Evolutionary conservation across 2,329 filamentous ascomycete species (phyloP).

Genomic region (Curvularia hawaiiensis): DNA sequence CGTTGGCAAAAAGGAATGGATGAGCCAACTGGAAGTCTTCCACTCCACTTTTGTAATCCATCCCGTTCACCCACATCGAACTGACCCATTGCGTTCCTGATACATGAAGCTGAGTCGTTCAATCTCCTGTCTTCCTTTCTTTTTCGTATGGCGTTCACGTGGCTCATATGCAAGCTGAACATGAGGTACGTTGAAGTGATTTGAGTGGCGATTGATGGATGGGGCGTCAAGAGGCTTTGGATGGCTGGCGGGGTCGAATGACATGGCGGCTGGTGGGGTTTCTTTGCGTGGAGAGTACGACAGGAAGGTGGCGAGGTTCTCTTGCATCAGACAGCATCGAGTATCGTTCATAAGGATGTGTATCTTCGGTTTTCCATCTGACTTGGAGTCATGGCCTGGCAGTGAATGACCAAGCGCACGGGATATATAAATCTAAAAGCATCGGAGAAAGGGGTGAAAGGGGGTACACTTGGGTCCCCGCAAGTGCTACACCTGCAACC

Average conservation of each 20-base stretch:
- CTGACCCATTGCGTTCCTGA: slow-evolving; percentile 12
- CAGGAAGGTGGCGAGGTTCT: slow-evolving; percentile 16
- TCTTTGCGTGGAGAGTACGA: slow-evolving; percentile 17
- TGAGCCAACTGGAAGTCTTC: slow-evolving; percentile 12
- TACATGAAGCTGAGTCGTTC: not conserved
- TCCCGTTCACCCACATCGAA: not conserved
- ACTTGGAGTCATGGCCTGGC: not conserved
- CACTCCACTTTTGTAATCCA: not conserved
- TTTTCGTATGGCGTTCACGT: slow-evolving; percentile 25
- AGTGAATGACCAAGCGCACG: not conserved
- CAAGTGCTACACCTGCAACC: not conserved
- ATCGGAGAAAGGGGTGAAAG: slow-evolving; percentile 1
- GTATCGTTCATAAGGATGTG: not conserved
- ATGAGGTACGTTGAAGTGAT: slow-evolving; percentile 18
- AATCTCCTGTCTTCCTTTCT: slow-evolving; percentile 17
- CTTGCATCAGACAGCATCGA: not conserved
- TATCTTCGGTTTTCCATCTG: not conserved
- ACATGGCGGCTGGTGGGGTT: slow-evolving; percentile 8
- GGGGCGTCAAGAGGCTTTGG: slow-evolving; percentile 13
- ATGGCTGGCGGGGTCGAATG: slow-evolving; percentile 29
- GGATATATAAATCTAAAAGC: not conserved
- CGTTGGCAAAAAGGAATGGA: slow-evolving; percentile 5
- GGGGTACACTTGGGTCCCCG: not conserved
- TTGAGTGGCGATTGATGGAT: slow-evolving; percentile 28
- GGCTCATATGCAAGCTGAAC: slow-evolving; percentile 30